Base-by-base conservation (phyloP, 2,329 filamentous ascomycete species). In the Fusarium tuaranense region DNA sequence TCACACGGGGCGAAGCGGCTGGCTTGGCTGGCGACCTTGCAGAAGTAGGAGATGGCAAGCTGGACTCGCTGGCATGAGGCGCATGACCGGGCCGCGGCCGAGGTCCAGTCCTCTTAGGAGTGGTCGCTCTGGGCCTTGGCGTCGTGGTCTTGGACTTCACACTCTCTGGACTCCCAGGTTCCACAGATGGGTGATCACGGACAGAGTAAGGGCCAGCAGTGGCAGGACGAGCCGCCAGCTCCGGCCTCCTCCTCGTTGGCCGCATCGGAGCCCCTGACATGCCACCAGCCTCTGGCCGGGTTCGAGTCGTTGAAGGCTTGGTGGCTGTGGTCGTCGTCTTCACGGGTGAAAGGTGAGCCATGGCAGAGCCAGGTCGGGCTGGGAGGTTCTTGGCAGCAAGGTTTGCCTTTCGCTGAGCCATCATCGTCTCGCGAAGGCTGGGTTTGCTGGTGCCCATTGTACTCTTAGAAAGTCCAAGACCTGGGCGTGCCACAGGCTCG, bases 341-440 rank as follows among this genome's bases (percentile, higher is more conserved):
- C 46, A 85, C 84, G 2, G 89, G 88, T 6, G 90, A 89, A 67
- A 92, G 87, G 44, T 88, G 85, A 14, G 91, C 87, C 91, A 92
- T 92, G 64, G 91, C 90, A 38, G 90, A 92, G 12, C 89, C 90
- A 2, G 91, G 91, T 10, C 91, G 85, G 27, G 86, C 80, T 13
- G 89, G 90, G 2, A 91, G 81, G 63, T 87, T 89, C 62, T 80
- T 82, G 38, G 86, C 80, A 39, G 87, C 84, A 76, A 90, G 76
- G 7, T 85, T 80, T 30, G 89, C 90, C 78, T 87, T 94, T 84
- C 95, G 95, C 80, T 96, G 93, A 7, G 95, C 95, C 78, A 95
- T 85, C 87, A 98, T 95, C 5, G 94, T 88, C 78, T 98, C 95
- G 73, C 94, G 92, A 30, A 98, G 83, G 13, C 93, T 94, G 13